Conservation (phyloP, 768 basidiomycete genomes). For the Galerina sulciceps region DNA sequence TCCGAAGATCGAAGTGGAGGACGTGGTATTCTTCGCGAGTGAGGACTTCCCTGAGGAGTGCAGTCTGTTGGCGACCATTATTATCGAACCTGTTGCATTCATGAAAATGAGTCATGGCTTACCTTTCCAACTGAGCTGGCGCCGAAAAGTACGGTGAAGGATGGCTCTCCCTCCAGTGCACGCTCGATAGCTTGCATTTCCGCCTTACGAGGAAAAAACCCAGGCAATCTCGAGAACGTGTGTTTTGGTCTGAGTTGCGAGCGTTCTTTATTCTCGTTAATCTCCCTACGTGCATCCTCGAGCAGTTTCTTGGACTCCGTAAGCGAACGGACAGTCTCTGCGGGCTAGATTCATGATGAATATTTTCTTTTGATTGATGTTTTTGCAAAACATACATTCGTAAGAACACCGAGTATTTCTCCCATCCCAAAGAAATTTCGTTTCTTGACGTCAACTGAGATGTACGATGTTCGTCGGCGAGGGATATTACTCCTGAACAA, state of each 20-base stretch:
- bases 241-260: slow-evolving; percentile 73
- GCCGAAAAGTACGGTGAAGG: slow-evolving; percentile 81
- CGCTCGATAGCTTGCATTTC: slow-evolving; percentile 72
- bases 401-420: slow-evolving; percentile 74
- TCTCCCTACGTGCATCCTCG: slow-evolving; percentile 79
- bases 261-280: slow-evolving; percentile 68
- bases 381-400: slow-evolving; percentile 57
- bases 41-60: slow-evolving; percentile 78
- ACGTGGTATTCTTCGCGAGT: slow-evolving; percentile 73
- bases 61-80: slow-evolving; percentile 51
- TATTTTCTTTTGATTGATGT: not conserved
- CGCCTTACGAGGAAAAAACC: slow-evolving; percentile 70
- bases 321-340: slow-evolving; percentile 77
- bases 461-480: slow-evolving; percentile 60
- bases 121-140: slow-evolving; percentile 86
- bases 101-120: slow-evolving; percentile 1
- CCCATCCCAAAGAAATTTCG: slow-evolving; percentile 81
- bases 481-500: slow-evolving; percentile 78
- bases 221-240: slow-evolving; percentile 77
- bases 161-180: slow-evolving; percentile 69
- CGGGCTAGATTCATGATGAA: slow-evolving; percentile 51
- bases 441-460: slow-evolving; percentile 64
- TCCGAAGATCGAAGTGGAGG: slow-evolving; percentile 82
- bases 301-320: slow-evolving; percentile 77
- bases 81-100: not conserved